phyloP scores from a whole-genome alignment of 805 yeast species.

The Wickerhamomyces kurtzmanii region DNA sequence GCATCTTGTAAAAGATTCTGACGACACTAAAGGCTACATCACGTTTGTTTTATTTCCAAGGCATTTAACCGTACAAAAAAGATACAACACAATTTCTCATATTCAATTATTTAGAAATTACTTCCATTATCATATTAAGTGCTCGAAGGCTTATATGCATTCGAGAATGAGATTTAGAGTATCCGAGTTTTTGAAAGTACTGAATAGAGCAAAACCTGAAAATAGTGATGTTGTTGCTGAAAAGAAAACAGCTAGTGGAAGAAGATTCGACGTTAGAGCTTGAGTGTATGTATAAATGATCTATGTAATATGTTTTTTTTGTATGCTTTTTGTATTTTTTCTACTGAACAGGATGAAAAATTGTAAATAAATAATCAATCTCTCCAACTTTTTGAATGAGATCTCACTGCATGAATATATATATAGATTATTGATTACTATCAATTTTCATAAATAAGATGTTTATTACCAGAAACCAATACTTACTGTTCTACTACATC shows the following conservation, averaged over 20 bases:
- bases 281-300: too few relatives aligned
- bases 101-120: constrained; percentile 90
- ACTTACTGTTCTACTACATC: too few relatives aligned
- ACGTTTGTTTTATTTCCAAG: constrained; percentile 77
- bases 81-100: constrained; percentile 85
- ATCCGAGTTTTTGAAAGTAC: constrained; percentile 84
- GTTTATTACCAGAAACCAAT: too few relatives aligned
- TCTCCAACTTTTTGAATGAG: too few relatives aligned
- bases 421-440: too few relatives aligned
- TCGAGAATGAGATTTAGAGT: constrained; percentile 97
- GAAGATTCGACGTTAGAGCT: constrained; percentile 21
- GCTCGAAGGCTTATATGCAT: constrained; percentile 97
- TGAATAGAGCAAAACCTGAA: constrained; percentile 96
- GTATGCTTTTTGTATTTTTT: too few relatives aligned
- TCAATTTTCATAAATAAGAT: too few relatives aligned
- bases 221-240: constrained; percentile 61
- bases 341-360: too few relatives aligned
- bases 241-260: constrained; percentile 22
- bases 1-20: constrained; percentile 24
- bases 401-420: too few relatives aligned
- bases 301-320: too few relatives aligned
- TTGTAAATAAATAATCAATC: too few relatives aligned
- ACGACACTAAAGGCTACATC: constrained; percentile 42
- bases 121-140: constrained; percentile 97
- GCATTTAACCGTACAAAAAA: constrained; percentile 55